Conservation (phyloP, 345 rosid species). For the Pistacia integerrima region DNA sequence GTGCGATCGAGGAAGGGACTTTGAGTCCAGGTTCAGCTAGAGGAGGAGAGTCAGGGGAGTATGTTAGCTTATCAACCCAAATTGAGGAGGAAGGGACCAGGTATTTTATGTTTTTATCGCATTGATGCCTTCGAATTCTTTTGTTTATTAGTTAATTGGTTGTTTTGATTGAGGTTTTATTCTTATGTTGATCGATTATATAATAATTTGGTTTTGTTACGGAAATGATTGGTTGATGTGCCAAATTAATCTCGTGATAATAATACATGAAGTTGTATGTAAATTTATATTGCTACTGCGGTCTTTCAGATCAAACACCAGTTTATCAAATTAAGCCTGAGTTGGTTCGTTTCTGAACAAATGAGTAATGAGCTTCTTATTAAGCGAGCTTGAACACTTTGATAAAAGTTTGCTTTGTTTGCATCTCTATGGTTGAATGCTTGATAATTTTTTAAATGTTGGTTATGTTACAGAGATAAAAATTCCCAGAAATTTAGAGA, state of each 20-base stretch:
- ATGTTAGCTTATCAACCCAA: constrained; percentile 59
- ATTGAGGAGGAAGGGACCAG: constrained; percentile 64
- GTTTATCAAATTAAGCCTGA: too few species aligned
- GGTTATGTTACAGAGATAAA: too few species aligned
- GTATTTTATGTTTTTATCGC: constrained; percentile 32
- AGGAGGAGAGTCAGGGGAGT: constrained; percentile 41
- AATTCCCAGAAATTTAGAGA: too few species aligned
- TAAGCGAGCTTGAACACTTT: too few species aligned
- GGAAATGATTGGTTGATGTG: not conserved
- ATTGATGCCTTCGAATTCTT: not conserved
- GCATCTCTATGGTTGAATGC: too few species aligned
- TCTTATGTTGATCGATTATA: not conserved
- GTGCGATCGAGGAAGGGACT: constrained; percentile 25
- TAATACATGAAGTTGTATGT: not conserved
- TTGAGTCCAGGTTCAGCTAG: constrained; percentile 50
- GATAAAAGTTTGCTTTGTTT: too few species aligned
- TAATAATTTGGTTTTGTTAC: not conserved
- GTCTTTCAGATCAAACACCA: not conserved
- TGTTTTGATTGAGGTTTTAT: not conserved
- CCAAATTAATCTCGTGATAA: too few species aligned
- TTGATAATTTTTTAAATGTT: too few species aligned
- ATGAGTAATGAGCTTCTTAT: too few species aligned
- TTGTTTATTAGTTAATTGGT: not conserved
- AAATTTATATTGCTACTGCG: not conserved
- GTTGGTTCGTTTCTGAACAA: not conserved